These are phyloP conservation scores for Metschnikowia gruessii DNA, from an alignment of 805 yeast genomes.

Conservation along the genomic window DNA sequence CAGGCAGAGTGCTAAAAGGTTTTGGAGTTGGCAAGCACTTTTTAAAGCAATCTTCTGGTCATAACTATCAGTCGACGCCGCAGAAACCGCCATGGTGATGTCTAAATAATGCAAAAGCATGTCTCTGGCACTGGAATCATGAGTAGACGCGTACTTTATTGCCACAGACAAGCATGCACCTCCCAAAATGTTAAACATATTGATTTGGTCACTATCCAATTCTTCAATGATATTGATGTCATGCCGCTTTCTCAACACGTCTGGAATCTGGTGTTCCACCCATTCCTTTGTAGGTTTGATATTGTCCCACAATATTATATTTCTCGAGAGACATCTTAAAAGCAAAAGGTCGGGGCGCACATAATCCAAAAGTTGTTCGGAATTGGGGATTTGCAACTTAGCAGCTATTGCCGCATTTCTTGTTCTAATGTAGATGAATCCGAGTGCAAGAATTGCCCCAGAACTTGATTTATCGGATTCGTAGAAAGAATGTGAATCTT, in stretches of 20 bases:
- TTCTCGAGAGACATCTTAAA: slow-evolving; percentile 58
- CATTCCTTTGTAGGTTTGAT: slow-evolving; percentile 51
- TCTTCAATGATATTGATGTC: slow-evolving; percentile 19
- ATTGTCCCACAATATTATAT: slow-evolving; percentile 69
- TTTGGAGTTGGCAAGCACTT: slow-evolving; percentile 55
- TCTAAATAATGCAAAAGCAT: slow-evolving; percentile 57
- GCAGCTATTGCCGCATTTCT: slow-evolving; percentile 57
- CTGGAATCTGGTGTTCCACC: slow-evolving; percentile 59
- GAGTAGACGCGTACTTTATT: slow-evolving; percentile 70
- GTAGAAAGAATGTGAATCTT: slow-evolving; percentile 59
- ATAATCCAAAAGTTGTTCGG: slow-evolving; percentile 60
- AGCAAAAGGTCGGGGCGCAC: slow-evolving; percentile 75
- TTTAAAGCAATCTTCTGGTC: slow-evolving; percentile 57
- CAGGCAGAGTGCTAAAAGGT: slow-evolving; percentile 58
- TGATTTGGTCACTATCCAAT: slow-evolving; percentile 59
- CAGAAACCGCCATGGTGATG: slow-evolving; percentile 42
- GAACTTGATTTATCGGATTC: slow-evolving; percentile 61
- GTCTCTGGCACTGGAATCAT: slow-evolving; percentile 50
- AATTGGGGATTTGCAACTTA: slow-evolving; percentile 58
- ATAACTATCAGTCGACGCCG: slow-evolving; percentile 44
- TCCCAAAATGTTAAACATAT: slow-evolving; percentile 61
- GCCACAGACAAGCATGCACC: slow-evolving; percentile 78
- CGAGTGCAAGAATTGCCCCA: slow-evolving; percentile 76
- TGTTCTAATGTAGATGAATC: slow-evolving; percentile 70
- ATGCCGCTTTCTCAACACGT: slow-evolving; percentile 33